Percentiles rank a stretch among this genome's conserved stretches.
These are phyloP conservation scores for Sisymbrium irio DNA, from an alignment of 345 rosid species.

Conservation along the genomic window DNA sequence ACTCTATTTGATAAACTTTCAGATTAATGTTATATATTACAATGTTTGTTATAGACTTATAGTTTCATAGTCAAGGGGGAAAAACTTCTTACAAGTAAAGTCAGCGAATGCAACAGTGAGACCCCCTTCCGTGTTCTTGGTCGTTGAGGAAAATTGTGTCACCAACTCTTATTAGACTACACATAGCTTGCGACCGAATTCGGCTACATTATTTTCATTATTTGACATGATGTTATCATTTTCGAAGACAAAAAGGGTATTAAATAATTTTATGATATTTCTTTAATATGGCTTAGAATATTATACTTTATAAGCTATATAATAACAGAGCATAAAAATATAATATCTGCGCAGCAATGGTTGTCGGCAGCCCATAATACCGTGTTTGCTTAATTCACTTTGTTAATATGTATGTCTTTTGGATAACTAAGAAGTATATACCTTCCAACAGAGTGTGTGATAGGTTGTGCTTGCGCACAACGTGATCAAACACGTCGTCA, in stretches of 20 bases:
- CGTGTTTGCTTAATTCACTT: neutral
- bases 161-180: neutral
- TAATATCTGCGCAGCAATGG: conserved; percentile 4
- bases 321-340: conserved; percentile 7
- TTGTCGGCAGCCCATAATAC: conserved; percentile 35
- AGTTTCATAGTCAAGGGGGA: neutral
- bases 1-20: neutral
- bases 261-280: neutral
- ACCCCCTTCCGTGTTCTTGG: neutral
- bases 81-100: conserved; percentile 3
- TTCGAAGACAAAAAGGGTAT: conserved; percentile 2
- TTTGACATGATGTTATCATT: neutral
- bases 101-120: conserved; percentile 27
- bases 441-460: conserved; percentile 19
- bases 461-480: conserved; percentile 28
- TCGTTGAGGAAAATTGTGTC: conserved; percentile 1
- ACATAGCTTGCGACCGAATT: conserved; percentile 13
- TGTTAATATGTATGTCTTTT: neutral
- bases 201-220: neutral
- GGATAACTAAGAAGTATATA: conserved; percentile 7
- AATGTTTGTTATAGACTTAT: neutral
- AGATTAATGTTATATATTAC: neutral
- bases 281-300: neutral
- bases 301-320: neutral
- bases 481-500: conserved; percentile 29